Base-by-base conservation (phyloP, 2,329 filamentous ascomycete species). In the Blastomyces silverae region DNA sequence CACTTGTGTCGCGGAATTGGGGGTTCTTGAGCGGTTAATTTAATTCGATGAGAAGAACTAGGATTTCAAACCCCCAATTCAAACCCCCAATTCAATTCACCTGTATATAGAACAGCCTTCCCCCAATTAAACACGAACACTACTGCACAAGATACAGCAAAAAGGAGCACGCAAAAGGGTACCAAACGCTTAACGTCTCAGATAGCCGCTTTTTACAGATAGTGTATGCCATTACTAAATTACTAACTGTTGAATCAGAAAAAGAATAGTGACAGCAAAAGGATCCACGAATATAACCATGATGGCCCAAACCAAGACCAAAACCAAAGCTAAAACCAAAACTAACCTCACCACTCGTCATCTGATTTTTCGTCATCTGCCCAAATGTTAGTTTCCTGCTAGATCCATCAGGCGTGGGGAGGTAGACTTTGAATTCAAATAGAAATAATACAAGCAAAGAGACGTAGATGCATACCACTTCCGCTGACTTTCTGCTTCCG, bases 401-500 rank as follows among this genome's bases (percentile, higher is more conserved):
- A 4, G 1, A 13, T 56, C 13, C 31, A n/a, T 56, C 2, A 22
- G 22, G 22, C 4, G 22, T 15, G 15, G 50, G 22, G 20, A 20
- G 28, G 52, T 20, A n/a, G 28, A 34, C 7, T 13, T 13, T 20
- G 39, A 31, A 39, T 28, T 46, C 15, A 28, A 39, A 46, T 7
- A 42, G 52, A 17, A 34, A 52, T 48, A 66, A 34, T 58, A 63
- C 65, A 56, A 68, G 68, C 65, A 61, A 61, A 66, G 56, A 68
- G 68, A 46, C 65, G 61, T 15, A 48, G 37, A 64, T 63, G 88
- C 90, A 86, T 86, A 97, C 93, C 93, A 82, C 91, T 96, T 76
- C 90, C 89, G 79, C 90, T 91, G 75, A 97, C 93, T 82, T 96
- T 96, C 77, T 91, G 87, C 82, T 97, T 97, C 76, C 93, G 84